These are phyloP conservation scores for Liquidambar formosana DNA, from an alignment of 164 flowering plant species.

Conservation along the genomic window DNA sequence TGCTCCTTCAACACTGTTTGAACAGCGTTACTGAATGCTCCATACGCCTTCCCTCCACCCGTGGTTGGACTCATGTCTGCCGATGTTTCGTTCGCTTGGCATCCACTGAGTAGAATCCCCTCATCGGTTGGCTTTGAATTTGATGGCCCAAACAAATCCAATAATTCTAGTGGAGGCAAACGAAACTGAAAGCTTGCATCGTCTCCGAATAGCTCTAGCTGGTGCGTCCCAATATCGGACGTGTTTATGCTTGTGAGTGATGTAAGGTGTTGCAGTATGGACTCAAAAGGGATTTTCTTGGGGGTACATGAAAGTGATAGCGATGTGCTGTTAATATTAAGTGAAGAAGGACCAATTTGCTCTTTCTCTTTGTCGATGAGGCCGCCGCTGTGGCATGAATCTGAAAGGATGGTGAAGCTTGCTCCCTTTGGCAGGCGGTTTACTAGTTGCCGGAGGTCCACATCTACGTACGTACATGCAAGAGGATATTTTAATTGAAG, in stretches of 20 bases:
- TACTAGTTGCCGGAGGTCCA: slow-evolving; percentile 65
- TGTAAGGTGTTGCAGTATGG: slow-evolving; percentile 42
- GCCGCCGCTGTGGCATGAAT: slow-evolving; percentile 91
- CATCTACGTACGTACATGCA: slow-evolving; percentile 33
- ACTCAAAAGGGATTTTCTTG: slow-evolving; percentile 46
- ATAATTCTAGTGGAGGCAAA: neutral
- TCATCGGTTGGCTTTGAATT: slow-evolving; percentile 47
- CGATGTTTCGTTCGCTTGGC: slow-evolving; percentile 69
- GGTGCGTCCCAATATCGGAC: slow-evolving; percentile 47
- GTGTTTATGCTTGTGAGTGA: slow-evolving; percentile 47
- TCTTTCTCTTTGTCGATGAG: slow-evolving; percentile 79
- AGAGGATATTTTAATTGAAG: too few relatives aligned
- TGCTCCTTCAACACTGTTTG: slow-evolving; percentile 44
- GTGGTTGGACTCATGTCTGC: slow-evolving; percentile 48
- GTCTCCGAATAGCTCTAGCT: slow-evolving; percentile 43
- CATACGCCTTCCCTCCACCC: slow-evolving; percentile 50
- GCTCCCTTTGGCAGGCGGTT: slow-evolving; percentile 60
- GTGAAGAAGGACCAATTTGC: slow-evolving; percentile 61
- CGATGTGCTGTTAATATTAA: neutral
- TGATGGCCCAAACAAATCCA: neutral
- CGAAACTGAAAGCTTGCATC: slow-evolving; percentile 53
- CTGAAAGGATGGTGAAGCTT: slow-evolving; percentile 74
- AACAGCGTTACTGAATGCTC: slow-evolving; percentile 79
- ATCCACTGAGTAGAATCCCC: slow-evolving; percentile 76
- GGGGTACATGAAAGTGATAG: neutral